Base-by-base conservation (phyloP, 306 rosid species). In the Begonia masoniana region DNA sequence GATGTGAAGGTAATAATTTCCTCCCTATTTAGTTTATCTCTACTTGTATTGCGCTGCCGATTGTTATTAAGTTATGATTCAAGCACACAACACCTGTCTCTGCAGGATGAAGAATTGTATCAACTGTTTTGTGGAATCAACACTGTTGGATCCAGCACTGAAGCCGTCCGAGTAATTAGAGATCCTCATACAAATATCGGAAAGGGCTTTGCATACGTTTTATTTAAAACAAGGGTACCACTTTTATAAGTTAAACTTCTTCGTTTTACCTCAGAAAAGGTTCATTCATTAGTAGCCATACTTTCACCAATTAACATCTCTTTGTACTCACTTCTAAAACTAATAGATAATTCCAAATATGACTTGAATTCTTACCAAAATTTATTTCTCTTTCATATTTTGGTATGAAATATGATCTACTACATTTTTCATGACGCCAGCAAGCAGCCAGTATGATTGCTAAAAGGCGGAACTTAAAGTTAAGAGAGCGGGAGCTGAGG, bases 31-130 rank as follows among this genome's bases (percentile, higher is more conserved):
- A 31, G n/a, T 31, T 31, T 31, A 31, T 31, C 39, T 31, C 39
- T 31, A 31, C 39, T 31, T 5, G 39, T 31, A 31, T 31, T 1
- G 39, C 4, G 39, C 39, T 31, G 39, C 39, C 1, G 39, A 31
- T 31, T 31, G 9, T 5, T 31, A 31, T 31, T 31, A 31, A 31
- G 7, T 31, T 31, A 31, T 31, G 39, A 31, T 31, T 9, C 39
- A 5, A 31, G 39, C 39, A 31, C 39, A 5, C 7, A 5, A 31
- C 39, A 31, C 7, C 39, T 31, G 39, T 31, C 39, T 57, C 26
- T 76, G 65, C 81, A 91, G 99, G 96, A 91, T 76, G 99, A 91
- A 70, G 96, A 91, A 69, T 68, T 91, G 47, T 86, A 91, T 72
- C 77, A 73, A 64, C 70, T 91, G 75, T 86, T 91, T 77, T 79